Base-by-base conservation (phyloP, 441 rosid species). In the Metrosideros polymorpha region DNA sequence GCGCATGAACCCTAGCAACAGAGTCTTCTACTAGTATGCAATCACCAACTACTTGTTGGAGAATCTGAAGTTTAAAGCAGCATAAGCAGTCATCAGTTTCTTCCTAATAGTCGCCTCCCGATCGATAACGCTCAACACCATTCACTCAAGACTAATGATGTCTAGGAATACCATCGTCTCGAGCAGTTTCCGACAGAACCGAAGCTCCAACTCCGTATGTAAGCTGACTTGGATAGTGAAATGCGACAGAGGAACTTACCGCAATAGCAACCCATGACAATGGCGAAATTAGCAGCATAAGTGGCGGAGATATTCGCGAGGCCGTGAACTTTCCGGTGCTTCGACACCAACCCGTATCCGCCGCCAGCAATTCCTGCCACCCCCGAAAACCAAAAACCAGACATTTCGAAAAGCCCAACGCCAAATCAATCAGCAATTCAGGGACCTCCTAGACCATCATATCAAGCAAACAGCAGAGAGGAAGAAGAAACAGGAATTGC, bases 261-360 rank as follows among this genome's bases (percentile, higher is more conserved):
- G 51, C 98, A 95, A 87, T 97, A 97, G 91, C 93, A 97, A 86
- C 93, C 96, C 35, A 94, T 87, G 61, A 97, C 95, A 61, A 95
- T 92, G 61, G 95, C 92, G 29, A 90, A 91, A 91, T 97, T 94
- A 86, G 97, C 86, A 85, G 96, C 98, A 82, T 94, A 95, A 83
- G 93, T 86, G 59, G 95, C 85, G 15, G 94, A 93, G 82, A 95
- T 92, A 88, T 92, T 94, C 29, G 98, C 91, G 24, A 91, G 88
- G 71, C 97, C 95, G 89, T 93, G 93, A 85, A 91, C 87, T 88
- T 90, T 90, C 86, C 96, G 88, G 89, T 92, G 91, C 90, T 92
- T 95, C 39, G 99, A 95, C 14, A 93, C 87, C 88, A 92, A 89
- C 39, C 98, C 98, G 89, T 86, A 91, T 59, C 96, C 98, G 90